Evolutionary conservation across 2,329 filamentous ascomycete species (phyloP).

Genomic region (Sodiomyces alkalinus): DNA sequence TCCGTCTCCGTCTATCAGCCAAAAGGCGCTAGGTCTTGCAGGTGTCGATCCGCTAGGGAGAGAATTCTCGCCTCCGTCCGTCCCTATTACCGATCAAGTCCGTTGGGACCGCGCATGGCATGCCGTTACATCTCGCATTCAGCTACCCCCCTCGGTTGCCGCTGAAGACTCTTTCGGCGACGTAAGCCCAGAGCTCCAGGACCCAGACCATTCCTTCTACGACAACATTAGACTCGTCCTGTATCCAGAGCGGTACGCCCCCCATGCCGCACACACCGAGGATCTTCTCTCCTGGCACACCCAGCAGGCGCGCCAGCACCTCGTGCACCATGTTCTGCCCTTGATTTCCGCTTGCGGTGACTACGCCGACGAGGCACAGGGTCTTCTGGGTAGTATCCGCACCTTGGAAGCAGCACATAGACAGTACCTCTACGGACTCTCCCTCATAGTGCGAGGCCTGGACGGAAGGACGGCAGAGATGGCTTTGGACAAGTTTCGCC

Average conservation of each 20-base stretch:
- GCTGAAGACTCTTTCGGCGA: slow-evolving; percentile 38
- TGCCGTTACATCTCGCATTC: slow-evolving; percentile 40
- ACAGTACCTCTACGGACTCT: slow-evolving; percentile 40
- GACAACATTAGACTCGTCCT: slow-evolving; percentile 39
- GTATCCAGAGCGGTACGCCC: slow-evolving; percentile 27
- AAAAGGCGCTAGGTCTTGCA: slow-evolving; percentile 8
- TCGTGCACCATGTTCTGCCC: slow-evolving; percentile 42
- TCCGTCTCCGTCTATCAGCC: slow-evolving; percentile 5
- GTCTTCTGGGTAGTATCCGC: slow-evolving; percentile 36
- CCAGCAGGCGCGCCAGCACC: slow-evolving; percentile 45
- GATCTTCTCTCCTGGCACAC: slow-evolving; percentile 46
- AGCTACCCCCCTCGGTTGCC: slow-evolving; percentile 38
- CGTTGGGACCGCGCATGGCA: slow-evolving; percentile 49
- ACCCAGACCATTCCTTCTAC: slow-evolving; percentile 27
- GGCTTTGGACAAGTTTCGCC: slow-evolving; percentile 34
- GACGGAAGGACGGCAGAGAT: slow-evolving; percentile 19
- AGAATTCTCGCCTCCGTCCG: too few relatives aligned
- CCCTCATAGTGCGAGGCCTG: slow-evolving; percentile 33
- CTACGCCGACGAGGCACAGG: slow-evolving; percentile 25
- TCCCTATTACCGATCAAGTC: slow-evolving; percentile 31
- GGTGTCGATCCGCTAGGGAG: too few relatives aligned
- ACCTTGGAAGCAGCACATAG: slow-evolving; percentile 44
- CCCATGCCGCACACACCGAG: slow-evolving; percentile 35
- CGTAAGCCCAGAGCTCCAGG: slow-evolving; percentile 26
- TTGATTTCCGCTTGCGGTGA: slow-evolving; percentile 31